These are phyloP conservation scores for Leucocoprinus sp. DNA, from an alignment of 768 basidiomycete species.

Conservation along the genomic window DNA sequence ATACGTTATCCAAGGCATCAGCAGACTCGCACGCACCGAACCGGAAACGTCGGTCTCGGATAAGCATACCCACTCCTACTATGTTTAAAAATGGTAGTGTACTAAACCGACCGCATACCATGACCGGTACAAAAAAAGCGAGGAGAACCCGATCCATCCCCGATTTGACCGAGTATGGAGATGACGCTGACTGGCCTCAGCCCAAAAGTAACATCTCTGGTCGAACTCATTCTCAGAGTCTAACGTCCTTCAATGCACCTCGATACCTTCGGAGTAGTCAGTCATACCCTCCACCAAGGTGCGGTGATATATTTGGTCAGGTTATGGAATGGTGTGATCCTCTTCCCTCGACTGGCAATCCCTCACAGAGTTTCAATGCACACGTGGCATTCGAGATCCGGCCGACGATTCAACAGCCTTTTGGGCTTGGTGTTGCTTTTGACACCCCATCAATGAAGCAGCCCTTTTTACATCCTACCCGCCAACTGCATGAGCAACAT, in stretches of 20 bases:
- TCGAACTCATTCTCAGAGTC: conserved; percentile 71
- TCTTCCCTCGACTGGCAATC: conserved; percentile 2
- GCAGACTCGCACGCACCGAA: conserved; percentile 34
- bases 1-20: conserved; percentile 24
- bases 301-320: conserved; percentile 52
- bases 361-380: conserved; percentile 12
- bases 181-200: conserved; percentile 14
- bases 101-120: conserved; percentile 23
- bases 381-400: conserved; percentile 1
- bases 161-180: conserved; percentile 31
- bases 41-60: conserved; percentile 48
- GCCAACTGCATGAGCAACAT: conserved; percentile 73
- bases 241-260: conserved; percentile 61
- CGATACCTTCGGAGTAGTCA: conserved; percentile 25
- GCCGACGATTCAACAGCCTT: conserved; percentile 42
- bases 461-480: conserved; percentile 35
- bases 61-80: conserved; percentile 59
- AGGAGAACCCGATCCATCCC: conserved; percentile 73
- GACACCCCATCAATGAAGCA: conserved; percentile 47
- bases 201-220: conserved; percentile 28
- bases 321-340: conserved; percentile 53
- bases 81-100: conserved; percentile 37
- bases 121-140: conserved; percentile 42
- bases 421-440: conserved; percentile 56
- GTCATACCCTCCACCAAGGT: conserved; percentile 20